Evolutionary conservation across 371 early-diverging fungal species (phyloP).

Genomic region (Apophysomyces ossiformis): DNA sequence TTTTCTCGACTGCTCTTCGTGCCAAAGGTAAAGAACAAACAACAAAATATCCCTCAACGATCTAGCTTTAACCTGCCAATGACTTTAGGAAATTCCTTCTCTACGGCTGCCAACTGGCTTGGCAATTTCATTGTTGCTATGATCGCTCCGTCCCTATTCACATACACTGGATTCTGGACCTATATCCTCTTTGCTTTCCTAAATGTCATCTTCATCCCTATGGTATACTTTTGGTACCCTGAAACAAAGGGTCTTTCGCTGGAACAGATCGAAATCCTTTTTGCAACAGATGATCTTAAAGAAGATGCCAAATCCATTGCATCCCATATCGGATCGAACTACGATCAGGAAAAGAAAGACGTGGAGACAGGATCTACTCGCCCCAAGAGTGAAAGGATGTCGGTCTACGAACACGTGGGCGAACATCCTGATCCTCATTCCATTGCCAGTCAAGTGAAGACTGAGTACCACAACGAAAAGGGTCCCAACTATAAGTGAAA

Average conservation of each 20-base stretch:
- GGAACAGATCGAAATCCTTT: constrained; percentile 61
- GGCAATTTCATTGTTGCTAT: constrained; percentile 57
- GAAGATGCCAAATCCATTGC: constrained; percentile 40
- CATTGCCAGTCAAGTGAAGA: constrained; percentile 41
- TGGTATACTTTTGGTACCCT: constrained; percentile 45
- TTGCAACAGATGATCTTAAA: constrained; percentile 37
- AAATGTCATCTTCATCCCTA: constrained; percentile 36
- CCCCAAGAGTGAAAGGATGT: background rate
- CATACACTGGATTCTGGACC: constrained; percentile 46
- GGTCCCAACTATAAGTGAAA: constrained; percentile 48
- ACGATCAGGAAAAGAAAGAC: constrained; percentile 5
- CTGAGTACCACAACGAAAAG: constrained; percentile 37
- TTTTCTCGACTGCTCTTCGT: constrained; percentile 52
- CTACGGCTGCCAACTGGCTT: constrained; percentile 75
- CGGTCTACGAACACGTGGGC: background rate
- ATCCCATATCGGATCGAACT: constrained; percentile 27
- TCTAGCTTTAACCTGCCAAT: background rate
- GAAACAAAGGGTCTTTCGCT: constrained; percentile 62
- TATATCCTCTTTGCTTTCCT: constrained; percentile 54
- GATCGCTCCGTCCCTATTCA: constrained; percentile 50
- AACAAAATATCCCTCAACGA: background rate
- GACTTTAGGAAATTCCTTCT: constrained; percentile 35
- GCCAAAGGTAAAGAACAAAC: constrained; percentile 36
- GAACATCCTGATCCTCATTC: constrained; percentile 27
- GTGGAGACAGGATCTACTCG: background rate